Percentiles rank a stretch among this genome's conserved stretches.
Evolutionary conservation across 106 monocot species (phyloP).

Genomic region (Allium fistulosum): DNA sequence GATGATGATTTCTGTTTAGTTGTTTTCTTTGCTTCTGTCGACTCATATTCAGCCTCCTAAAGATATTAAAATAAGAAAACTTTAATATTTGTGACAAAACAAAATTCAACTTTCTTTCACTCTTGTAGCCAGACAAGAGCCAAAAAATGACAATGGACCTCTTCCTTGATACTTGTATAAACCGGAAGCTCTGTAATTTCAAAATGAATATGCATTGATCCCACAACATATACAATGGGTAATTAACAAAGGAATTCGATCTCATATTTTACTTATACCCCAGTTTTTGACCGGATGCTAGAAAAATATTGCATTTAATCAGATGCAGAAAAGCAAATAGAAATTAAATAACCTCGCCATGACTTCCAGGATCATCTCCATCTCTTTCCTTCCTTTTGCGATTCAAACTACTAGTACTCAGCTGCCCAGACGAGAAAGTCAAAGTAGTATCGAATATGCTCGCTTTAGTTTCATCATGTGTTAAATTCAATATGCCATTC

Average conservation of each 20-base stretch:
- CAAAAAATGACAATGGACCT: no score
- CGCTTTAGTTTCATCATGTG: constrained; percentile 7
- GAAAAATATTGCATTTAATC: neutral
- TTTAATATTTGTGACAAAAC: neutral
- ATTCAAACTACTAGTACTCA: constrained; percentile 14
- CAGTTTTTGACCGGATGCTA: neutral
- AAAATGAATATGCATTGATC: no score
- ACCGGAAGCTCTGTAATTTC: no score
- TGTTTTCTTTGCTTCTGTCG: constrained; percentile 24
- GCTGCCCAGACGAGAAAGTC: constrained; percentile 39
- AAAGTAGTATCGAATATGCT: constrained; percentile 23
- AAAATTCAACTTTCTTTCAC: no score
- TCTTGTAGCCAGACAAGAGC: no score
- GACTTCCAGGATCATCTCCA: constrained; percentile 46
- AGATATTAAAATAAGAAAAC: constrained; percentile 1
- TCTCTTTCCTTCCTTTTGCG: constrained; percentile 56
- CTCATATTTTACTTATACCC: neutral
- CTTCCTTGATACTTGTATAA: no score
- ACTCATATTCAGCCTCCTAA: constrained; percentile 68
- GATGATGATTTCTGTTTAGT: constrained; percentile 27
- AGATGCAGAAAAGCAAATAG: neutral
- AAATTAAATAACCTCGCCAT: constrained; percentile 51
- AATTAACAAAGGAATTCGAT: no score
- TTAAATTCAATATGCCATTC: constrained; percentile 5
- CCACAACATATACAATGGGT: no score